These are phyloP conservation scores for Starmerella stellata DNA, from an alignment of 805 yeast genomes.

Conservation along the genomic window DNA sequence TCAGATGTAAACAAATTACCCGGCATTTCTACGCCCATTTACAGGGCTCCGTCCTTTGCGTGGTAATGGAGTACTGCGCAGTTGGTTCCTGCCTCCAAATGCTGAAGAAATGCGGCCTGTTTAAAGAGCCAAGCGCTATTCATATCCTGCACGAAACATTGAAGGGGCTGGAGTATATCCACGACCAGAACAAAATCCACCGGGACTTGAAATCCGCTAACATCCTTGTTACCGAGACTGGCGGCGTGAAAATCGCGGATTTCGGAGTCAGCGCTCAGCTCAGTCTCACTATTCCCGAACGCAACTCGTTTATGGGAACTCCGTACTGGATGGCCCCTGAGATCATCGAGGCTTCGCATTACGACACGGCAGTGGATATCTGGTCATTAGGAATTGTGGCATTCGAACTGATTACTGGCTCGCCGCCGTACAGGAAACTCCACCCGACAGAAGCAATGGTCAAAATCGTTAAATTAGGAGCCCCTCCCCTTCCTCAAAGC, in stretches of 20 bases:
- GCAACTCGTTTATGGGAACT: conserved; percentile 78
- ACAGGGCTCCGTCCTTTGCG: conserved; percentile 56
- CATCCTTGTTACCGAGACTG: conserved; percentile 50
- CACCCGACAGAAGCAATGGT: conserved; percentile 65
- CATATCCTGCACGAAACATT: conserved; percentile 46
- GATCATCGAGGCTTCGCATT: conserved; percentile 51
- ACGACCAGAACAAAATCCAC: conserved; percentile 58
- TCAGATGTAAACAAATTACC: conserved; percentile 52
- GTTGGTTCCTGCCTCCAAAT: conserved; percentile 76
- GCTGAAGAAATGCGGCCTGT: conserved; percentile 34
- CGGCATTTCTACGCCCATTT: conserved; percentile 46
- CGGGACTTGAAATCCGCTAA: conserved; percentile 86
- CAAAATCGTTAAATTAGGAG: conserved; percentile 44
- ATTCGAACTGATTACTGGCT: conserved; percentile 65
- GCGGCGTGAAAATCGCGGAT: conserved; percentile 68
- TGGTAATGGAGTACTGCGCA: conserved; percentile 88
- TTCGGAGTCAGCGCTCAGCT: conserved; percentile 86
- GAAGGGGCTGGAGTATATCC: conserved; percentile 59
- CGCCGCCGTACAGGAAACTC: conserved; percentile 56
- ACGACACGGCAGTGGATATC: conserved; percentile 74
- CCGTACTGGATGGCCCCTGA: conserved; percentile 99
- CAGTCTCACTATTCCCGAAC: conserved; percentile 32
- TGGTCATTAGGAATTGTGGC: conserved; percentile 94
- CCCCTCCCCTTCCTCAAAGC: conserved; percentile 33
- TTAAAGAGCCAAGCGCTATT: conserved; percentile 44